Evolutionary conservation across 2,329 filamentous ascomycete species (phyloP).

Genomic region (Coniochaeta ligniaria): DNA sequence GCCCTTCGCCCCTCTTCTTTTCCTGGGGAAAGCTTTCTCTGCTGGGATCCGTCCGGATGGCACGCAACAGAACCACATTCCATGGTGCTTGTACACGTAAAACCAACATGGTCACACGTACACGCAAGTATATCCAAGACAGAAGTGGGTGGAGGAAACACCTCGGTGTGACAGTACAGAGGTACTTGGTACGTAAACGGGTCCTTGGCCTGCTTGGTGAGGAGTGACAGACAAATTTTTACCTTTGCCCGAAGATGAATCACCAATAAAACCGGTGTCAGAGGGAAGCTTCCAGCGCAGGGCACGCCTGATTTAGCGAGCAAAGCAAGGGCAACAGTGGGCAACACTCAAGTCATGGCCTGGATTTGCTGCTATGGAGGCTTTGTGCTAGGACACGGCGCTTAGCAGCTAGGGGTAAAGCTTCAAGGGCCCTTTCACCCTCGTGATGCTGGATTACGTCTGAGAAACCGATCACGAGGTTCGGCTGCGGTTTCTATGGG

Average conservation of each 20-base stretch:
- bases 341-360: not conserved
- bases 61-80: not conserved
- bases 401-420: slow-evolving; percentile 2
- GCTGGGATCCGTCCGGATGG: not conserved
- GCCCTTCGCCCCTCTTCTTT: slow-evolving; percentile 1
- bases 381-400: not conserved
- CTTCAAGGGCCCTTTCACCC: not conserved
- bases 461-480: slow-evolving; percentile 4
- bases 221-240: slow-evolving; percentile 1
- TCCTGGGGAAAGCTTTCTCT: not conserved
- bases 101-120: not conserved
- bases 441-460: slow-evolving; percentile 2
- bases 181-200: not conserved
- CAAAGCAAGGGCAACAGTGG: not conserved
- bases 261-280: not conserved
- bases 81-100: not conserved
- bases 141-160: not conserved
- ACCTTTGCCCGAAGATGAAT: not conserved
- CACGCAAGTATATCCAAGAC: not conserved
- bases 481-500: not conserved
- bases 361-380: not conserved
- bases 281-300: not conserved
- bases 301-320: not conserved
- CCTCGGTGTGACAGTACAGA: not conserved
- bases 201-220: no score